Base-by-base conservation (phyloP, 2,329 filamentous ascomycete genomes). In the Helotiales sp. region DNA sequence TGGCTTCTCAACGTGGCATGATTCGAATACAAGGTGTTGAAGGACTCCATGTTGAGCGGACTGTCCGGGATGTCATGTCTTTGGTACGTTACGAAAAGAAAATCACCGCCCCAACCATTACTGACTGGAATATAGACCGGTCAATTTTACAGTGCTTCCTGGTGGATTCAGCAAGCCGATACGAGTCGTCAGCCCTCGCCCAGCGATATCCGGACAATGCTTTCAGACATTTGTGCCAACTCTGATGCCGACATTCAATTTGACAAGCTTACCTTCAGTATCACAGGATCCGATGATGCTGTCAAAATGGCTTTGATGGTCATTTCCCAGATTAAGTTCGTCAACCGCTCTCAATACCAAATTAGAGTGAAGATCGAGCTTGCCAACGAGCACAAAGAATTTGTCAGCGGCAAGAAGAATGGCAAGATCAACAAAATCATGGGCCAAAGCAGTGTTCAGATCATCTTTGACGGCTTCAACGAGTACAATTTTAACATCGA, bases 341-440 rank as follows among this genome's bases (percentile, higher is more conserved):
- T 96, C 59, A 88, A 88, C 64, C 89, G 92, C 67, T 86, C 89
- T 40, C 90, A 91, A 65, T 96, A 96, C 70, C 93, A 96, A 72
- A 96, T 99, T 72, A 87, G 93, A 56, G 93, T 99, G 71, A 98
- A 98, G 80, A 96, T 99, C 62, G 95, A 99, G 78, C 87, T 99
- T 56, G 95, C 95, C 70, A 98, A 98, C 71, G 95, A 99, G 77
- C 95, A 99, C 79, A 99, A 99, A 75, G 95, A 99, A 71, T 99
- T 99, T 72, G 95, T 99, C 57, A 97, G 93, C 67, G 95, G 95
- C 67, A 99, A 99, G 81, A 99, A 99, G 81, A 99, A 99, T 69
- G 95, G 95, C 75, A 99, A 99, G 79, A 99, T 99, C 76, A 99
- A 99, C 81, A 99, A 99, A 81, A 99, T 99, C 70, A 99, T 99